Percentiles rank a stretch among this genome's conserved stretches.
Conservation (phyloP, 352 stramenopile species). For the Globisporangium ultimum region DNA sequence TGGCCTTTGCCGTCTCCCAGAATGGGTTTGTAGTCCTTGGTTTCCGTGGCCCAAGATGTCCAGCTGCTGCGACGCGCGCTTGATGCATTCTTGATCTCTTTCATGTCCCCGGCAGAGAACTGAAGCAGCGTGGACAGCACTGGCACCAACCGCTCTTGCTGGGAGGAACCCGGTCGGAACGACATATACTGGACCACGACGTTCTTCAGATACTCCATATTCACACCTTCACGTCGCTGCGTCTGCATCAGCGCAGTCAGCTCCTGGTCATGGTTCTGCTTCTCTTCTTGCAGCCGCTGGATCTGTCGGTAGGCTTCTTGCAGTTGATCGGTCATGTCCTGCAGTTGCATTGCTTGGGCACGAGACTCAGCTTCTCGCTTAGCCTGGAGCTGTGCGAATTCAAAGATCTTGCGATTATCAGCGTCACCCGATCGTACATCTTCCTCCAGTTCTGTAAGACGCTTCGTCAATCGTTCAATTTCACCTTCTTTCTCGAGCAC, state of each 20-base stretch:
- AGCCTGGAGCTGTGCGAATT: constrained; percentile 82
- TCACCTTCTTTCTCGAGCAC: constrained; percentile 81
- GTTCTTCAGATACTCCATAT: constrained; percentile 91
- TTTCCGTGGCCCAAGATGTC: constrained; percentile 57
- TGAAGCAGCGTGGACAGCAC: constrained; percentile 85
- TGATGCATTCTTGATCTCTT: constrained; percentile 68
- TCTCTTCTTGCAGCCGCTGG: constrained; percentile 54
- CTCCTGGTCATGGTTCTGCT: constrained; percentile 58
- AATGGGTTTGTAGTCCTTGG: constrained; percentile 70
- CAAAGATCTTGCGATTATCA: constrained; percentile 86
- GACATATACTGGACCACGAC: constrained; percentile 90
- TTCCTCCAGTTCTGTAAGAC: constrained; percentile 73
- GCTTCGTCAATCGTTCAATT: constrained; percentile 47
- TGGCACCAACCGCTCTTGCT: constrained; percentile 72
- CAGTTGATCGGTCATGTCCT: constrained; percentile 44
- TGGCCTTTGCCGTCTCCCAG: constrained; percentile 23
- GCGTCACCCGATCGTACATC: constrained; percentile 81
- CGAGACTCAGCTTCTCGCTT: constrained; percentile 71
- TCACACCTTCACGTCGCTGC: constrained; percentile 80
- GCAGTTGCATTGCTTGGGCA: constrained; percentile 48
- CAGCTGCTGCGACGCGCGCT: constrained; percentile 61
- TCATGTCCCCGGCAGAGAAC: constrained; percentile 71
- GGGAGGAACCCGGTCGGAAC: constrained; percentile 75
- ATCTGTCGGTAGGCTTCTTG: constrained; percentile 43
- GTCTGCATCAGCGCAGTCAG: constrained; percentile 74